These are phyloP conservation scores for Xerocomus nothofagi DNA, from an alignment of 1,284 basidiomycete genomes.

Conservation along the genomic window DNA sequence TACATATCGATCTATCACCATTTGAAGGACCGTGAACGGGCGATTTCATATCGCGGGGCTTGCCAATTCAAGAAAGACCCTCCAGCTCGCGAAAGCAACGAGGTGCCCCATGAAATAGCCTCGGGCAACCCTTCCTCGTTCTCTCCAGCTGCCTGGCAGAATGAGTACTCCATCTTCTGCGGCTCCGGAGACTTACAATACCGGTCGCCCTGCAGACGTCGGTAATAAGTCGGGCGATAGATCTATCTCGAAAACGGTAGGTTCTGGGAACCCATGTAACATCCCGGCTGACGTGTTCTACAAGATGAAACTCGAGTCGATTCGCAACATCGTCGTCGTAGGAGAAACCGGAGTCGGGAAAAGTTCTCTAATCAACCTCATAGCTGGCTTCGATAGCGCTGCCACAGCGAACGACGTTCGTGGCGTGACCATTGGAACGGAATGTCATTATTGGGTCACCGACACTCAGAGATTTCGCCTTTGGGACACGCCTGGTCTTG, in stretches of 20 bases:
- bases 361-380: slow-evolving; percentile 35
- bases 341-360: slow-evolving; percentile 36
- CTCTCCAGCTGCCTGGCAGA: background rate
- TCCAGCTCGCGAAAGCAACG: slow-evolving; percentile 24
- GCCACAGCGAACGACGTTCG: slow-evolving; percentile 31
- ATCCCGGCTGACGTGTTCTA: slow-evolving; percentile 8
- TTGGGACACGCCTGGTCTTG: slow-evolving; percentile 35
- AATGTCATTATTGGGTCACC: slow-evolving; percentile 25
- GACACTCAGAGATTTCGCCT: slow-evolving; percentile 30
- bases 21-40: background rate
- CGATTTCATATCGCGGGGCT: slow-evolving; percentile 16
- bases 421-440: slow-evolving; percentile 30
- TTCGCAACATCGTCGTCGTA: slow-evolving; percentile 32
- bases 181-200: background rate
- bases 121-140: slow-evolving; percentile 9
- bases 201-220: background rate
- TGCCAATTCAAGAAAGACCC: slow-evolving; percentile 27
- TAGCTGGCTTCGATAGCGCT: slow-evolving; percentile 23
- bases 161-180: slow-evolving; percentile 4
- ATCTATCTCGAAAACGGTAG: slow-evolving; percentile 10
- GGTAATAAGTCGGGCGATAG: slow-evolving; percentile 3
- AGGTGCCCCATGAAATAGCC: slow-evolving; percentile 16
- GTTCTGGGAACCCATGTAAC: background rate
- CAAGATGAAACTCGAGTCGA: slow-evolving; percentile 16
- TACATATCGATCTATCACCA: slow-evolving; percentile 21